Conservation (phyloP, 164 flowering plant species). For the Chimonanthus salicifolius region DNA sequence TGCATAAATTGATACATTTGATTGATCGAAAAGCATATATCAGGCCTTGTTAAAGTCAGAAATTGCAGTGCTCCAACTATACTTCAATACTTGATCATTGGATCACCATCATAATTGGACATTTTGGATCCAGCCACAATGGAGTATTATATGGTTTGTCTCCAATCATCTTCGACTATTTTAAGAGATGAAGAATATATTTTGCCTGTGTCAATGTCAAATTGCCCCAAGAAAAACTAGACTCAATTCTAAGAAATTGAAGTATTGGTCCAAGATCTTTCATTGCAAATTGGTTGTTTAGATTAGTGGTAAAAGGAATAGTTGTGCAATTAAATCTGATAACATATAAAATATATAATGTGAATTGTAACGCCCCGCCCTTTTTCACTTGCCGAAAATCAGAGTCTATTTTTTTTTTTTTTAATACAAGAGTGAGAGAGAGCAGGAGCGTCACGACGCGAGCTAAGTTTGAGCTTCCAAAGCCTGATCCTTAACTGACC, state of each 20-base stretch:
- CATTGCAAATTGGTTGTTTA: not conserved
- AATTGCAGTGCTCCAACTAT: not conserved
- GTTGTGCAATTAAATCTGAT: too few species aligned
- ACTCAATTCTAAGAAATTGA: not conserved
- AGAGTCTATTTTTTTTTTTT: too few species aligned
- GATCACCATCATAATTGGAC: not conserved
- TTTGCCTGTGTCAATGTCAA: not conserved
- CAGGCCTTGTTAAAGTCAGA: not conserved
- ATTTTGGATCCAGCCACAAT: not conserved
- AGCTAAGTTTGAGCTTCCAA: too few species aligned
- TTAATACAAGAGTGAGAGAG: too few species aligned
- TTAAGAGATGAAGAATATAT: not conserved
- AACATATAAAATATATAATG: too few species aligned
- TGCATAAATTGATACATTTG: not conserved
- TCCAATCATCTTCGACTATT: not conserved
- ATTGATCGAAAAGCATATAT: not conserved
- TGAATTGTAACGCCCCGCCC: too few species aligned
- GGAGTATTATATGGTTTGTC: not conserved
- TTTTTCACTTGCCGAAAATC: too few species aligned
- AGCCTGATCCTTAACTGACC: too few species aligned
- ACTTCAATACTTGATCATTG: not conserved
- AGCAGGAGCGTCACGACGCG: too few species aligned
- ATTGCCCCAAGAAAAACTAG: not conserved
- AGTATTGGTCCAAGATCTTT: not conserved
- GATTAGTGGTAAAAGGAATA: too few species aligned